phyloP scores from a whole-genome alignment of 192 early-diverging fungal genomes.

The Mortierella antarctica region DNA sequence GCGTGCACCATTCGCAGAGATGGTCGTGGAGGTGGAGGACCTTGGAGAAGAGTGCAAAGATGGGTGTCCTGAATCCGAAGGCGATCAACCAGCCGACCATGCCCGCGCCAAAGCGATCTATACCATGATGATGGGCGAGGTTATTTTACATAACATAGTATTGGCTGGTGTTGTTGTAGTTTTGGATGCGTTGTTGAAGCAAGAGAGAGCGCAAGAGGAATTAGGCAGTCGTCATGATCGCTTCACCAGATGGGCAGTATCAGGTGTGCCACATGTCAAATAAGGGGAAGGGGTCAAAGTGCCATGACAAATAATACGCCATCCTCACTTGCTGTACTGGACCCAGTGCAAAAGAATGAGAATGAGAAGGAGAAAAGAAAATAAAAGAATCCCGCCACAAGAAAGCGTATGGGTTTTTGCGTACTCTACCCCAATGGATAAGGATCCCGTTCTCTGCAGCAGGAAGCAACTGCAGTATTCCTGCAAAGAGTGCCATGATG shows the following conservation, averaged over 20 bases:
- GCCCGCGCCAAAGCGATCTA: constrained; percentile 43
- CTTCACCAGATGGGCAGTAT: not conserved
- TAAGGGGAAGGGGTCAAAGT: too few relatives aligned
- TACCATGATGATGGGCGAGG: not conserved
- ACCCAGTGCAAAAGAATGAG: not conserved
- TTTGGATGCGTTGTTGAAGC: not conserved
- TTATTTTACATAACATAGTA: not conserved
- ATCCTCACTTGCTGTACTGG: not conserved
- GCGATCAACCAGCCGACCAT: constrained; percentile 46
- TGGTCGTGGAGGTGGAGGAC: constrained; percentile 1
- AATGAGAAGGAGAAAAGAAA: too few relatives aligned
- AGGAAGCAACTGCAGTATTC: constrained; percentile 21
- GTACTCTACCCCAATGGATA: constrained; percentile 36
- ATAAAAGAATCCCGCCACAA: not conserved
- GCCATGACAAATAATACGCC: not conserved
- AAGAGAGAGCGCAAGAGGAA: not conserved
- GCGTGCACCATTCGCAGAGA: constrained; percentile 31
- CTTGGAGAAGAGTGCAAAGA: constrained; percentile 36
- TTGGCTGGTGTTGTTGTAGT: not conserved
- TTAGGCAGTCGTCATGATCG: not conserved
- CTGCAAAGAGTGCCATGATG: constrained; percentile 31
- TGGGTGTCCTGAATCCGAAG: constrained; percentile 36
- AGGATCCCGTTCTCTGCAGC: constrained; percentile 7
- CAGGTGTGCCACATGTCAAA: too few relatives aligned
- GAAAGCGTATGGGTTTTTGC: not conserved